phyloP scores from a whole-genome alignment of 345 rosid genomes.

The Populus alba region DNA sequence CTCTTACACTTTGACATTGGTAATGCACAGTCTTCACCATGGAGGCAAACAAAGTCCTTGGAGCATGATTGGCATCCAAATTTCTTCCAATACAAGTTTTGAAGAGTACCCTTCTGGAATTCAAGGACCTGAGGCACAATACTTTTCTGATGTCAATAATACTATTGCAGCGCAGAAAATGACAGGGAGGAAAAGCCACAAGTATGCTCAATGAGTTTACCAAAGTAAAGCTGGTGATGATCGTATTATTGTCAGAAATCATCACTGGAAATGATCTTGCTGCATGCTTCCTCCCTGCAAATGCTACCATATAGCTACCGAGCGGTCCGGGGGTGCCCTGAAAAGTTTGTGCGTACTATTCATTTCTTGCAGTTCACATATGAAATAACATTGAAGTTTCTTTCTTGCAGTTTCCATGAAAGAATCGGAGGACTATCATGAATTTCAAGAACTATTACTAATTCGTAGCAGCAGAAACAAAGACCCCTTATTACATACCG shows the following conservation, averaged over 20 bases:
- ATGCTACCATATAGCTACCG: constrained; percentile 81
- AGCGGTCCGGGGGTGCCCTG: constrained; percentile 38
- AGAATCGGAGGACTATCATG: not conserved
- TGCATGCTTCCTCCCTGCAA: constrained; percentile 84
- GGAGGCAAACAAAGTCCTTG: constrained; percentile 44
- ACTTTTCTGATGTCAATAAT: not conserved
- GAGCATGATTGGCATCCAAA: constrained; percentile 69
- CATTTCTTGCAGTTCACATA: not conserved
- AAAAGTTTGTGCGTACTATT: not conserved
- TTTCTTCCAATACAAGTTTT: constrained; percentile 73
- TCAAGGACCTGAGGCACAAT: constrained; percentile 55
- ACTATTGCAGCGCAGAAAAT: not conserved
- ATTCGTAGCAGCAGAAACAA: not conserved
- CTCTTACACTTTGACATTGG: constrained; percentile 53
- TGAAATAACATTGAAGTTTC: not conserved
- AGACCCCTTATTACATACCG: constrained; percentile 37
- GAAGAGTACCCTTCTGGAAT: constrained; percentile 74
- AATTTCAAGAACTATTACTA: not conserved
- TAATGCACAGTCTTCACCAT: constrained; percentile 63
- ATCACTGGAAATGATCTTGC: constrained; percentile 76
- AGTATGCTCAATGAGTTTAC: constrained; percentile 27
- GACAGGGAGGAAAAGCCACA: not conserved
- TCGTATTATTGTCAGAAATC: constrained; percentile 56
- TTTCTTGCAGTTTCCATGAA: not conserved
- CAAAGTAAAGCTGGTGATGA: constrained; percentile 72